Evolutionary conservation across 371 early-diverging fungal species (phyloP).

Genomic region (Lichtheimia ornata): DNA sequence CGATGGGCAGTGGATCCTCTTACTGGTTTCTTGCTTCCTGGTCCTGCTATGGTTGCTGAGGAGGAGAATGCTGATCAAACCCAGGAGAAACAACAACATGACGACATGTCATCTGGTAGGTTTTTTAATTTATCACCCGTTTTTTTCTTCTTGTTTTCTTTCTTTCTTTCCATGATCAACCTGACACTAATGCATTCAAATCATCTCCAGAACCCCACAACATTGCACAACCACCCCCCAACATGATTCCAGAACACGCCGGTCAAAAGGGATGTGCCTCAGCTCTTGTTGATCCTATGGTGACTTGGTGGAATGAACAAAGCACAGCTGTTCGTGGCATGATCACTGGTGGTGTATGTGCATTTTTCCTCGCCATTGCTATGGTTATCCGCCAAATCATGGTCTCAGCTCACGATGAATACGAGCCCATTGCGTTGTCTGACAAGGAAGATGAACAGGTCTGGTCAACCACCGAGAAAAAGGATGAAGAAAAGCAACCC

Average conservation of each 20-base stretch:
- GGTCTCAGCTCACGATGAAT: slow-evolving; percentile 12
- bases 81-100: not conserved
- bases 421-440: slow-evolving; percentile 14
- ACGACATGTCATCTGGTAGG: not conserved
- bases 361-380: slow-evolving; percentile 28
- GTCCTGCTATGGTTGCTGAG: slow-evolving; percentile 8
- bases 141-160: not conserved
- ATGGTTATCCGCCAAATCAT: slow-evolving; percentile 33
- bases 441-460: not conserved
- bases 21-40: slow-evolving; percentile 40
- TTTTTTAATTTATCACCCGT: not conserved
- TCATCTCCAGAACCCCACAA: not conserved
- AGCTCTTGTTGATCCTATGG: slow-evolving; percentile 22
- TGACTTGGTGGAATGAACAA: slow-evolving; percentile 43
- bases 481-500: not conserved
- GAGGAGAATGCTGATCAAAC: not conserved
- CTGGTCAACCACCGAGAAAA: not conserved
- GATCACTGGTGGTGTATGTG: slow-evolving; percentile 29
- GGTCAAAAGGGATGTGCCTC: slow-evolving; percentile 12
- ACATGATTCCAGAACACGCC: slow-evolving; percentile 3
- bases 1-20: slow-evolving; percentile 52
- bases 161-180: no score
- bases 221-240: not conserved
- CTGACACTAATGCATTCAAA: not conserved
- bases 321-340: slow-evolving; percentile 19